Evolutionary conservation across 2,329 filamentous ascomycete species (phyloP), one percentile per base, ranked within the genome.

Genomic region (Parastagonospora nodorum): DNA sequence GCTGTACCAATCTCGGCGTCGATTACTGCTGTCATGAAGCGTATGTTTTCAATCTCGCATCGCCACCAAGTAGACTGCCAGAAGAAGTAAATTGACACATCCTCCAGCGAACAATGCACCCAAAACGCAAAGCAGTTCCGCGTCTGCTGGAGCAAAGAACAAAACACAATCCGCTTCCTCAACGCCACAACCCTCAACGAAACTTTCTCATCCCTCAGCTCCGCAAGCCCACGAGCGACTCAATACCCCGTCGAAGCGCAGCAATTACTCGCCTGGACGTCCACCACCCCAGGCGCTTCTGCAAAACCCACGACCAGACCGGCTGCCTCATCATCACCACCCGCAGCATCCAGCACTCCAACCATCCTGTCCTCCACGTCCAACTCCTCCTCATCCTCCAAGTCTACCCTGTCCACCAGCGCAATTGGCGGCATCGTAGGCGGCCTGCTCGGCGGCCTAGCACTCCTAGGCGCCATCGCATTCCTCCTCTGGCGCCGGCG

Each of bases 351-450:
- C 5, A 24, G 14, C n/a, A 37, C 45, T 2, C 5, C 35, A 33
- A 32, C 44, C 27, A 15, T 24, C 40, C 11, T 24, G 2, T 8
- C 37, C 37, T 24, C 37, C 19, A 16, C 16, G 8, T 10, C 16
- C 11, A 11, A 32, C 16, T 16, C 45, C 11, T 28, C 30, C 29
- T 14, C n/a, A 12, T 16, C 8, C 40, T n/a, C n/a, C n/a, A n/a
- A n/a, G 9, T n/a, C 33, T 15, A 1, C 40, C 29, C 35, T 57
- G 8, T 59, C 59, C n/a, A 30, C 52, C 14, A 56, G 57, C 39
- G 54, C 53, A 24, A 67, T 67, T 41, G 64, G 58, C 27, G 64
- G 61, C 24, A 58, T 62, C 14, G 49, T 57, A 4, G 51, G 66
- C 33, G 63, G 63, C 19, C 45, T 55, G 16, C 14, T 62, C 10